Evolutionary conservation across 169 alveolate genomes (phyloP).

Genomic region (Miamiensis avidus): DNA sequence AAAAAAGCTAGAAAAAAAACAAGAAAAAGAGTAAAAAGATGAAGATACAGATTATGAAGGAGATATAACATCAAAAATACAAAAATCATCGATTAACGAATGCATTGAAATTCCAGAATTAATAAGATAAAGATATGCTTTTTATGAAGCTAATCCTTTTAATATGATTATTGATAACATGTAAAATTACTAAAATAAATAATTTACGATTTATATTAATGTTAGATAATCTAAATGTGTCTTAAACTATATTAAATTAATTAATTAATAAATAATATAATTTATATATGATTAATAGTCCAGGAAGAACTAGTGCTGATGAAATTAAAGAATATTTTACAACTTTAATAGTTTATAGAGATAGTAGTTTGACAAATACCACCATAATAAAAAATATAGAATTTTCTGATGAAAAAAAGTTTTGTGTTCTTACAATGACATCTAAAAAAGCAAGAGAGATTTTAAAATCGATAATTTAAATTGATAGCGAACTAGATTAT

Average conservation of each 20-base stretch:
- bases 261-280: too few relatives aligned
- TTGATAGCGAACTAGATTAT: conserved; percentile 48
- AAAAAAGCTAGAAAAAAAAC: conserved; percentile 9
- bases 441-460: conserved; percentile 42
- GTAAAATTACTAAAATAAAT: too few relatives aligned
- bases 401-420: conserved; percentile 43
- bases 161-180: background rate
- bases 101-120: conserved; percentile 2
- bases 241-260: too few relatives aligned
- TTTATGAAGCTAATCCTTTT: conserved; percentile 9
- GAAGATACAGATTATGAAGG: conserved; percentile 32
- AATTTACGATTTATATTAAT: too few relatives aligned
- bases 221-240: too few relatives aligned
- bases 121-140: conserved; percentile 11
- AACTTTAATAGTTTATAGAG: conserved; percentile 43
- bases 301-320: conserved; percentile 51
- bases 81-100: background rate
- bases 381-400: conserved; percentile 49
- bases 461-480: conserved; percentile 39
- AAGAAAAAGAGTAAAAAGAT: conserved; percentile 7
- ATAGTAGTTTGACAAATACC: conserved; percentile 41
- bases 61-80: background rate
- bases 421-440: conserved; percentile 37
- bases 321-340: conserved; percentile 57
- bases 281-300: conserved; percentile 16